A percentile compares a stretch with the other conserved stretches of the same genome.
phyloP scores from a whole-genome alignment of 148 eudicot genomes.

The Rhododendron ferrugineum region DNA sequence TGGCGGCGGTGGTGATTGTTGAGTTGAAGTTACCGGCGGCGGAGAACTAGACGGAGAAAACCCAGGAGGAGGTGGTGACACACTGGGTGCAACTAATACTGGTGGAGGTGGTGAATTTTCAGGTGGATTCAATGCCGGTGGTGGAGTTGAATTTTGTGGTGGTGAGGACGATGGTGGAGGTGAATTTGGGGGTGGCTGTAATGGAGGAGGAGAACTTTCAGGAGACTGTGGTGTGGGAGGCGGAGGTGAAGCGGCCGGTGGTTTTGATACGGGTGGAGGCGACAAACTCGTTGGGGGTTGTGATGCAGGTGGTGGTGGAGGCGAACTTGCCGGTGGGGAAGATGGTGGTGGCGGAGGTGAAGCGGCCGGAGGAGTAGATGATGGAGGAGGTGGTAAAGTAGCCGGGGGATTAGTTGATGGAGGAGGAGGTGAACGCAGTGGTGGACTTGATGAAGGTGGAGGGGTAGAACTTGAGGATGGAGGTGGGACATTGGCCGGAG shows the following conservation, averaged over 20 bases:
- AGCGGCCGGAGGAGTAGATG: background rate
- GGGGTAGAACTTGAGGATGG: conserved; percentile 25
- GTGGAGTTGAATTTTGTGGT: conserved; percentile 30
- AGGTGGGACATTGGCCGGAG: conserved; percentile 5
- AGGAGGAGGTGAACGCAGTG: conserved; percentile 22
- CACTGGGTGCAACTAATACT: conserved; percentile 21
- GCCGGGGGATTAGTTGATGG: conserved; percentile 24
- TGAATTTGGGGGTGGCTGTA: conserved; percentile 22
- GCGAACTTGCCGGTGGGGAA: conserved; percentile 17
- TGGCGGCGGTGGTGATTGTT: conserved; percentile 5
- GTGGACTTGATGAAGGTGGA: conserved; percentile 23
- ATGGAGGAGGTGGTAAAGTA: conserved; percentile 20
- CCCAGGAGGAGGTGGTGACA: conserved; percentile 21
- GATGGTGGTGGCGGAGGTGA: conserved; percentile 26
- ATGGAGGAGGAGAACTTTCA: conserved; percentile 23
- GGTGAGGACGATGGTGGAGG: conserved; percentile 28
- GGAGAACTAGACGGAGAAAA: conserved; percentile 26
- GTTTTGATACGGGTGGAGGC: conserved; percentile 21
- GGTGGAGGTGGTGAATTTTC: conserved; percentile 33
- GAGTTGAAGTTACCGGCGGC: conserved; percentile 14
- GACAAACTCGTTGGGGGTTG: conserved; percentile 16
- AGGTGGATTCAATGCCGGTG: conserved; percentile 27
- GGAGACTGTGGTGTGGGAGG: conserved; percentile 9
- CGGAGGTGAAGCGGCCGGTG: conserved; percentile 19
- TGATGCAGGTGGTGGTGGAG: conserved; percentile 27